phyloP scores from a whole-genome alignment of 2,329 filamentous ascomycete species.

The Fusarium piperis region DNA sequence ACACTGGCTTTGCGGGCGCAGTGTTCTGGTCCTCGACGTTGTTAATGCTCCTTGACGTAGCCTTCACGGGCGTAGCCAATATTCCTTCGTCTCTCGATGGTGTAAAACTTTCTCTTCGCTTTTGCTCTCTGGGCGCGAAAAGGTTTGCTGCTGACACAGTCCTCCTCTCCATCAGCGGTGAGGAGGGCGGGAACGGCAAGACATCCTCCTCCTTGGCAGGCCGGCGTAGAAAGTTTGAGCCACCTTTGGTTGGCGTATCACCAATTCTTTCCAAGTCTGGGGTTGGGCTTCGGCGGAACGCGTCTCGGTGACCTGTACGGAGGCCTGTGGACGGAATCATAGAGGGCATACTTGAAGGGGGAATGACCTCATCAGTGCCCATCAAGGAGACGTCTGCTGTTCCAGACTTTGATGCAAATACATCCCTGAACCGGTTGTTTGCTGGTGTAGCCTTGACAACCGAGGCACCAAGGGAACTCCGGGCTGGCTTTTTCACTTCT shows the following conservation, averaged over 20 bases:
- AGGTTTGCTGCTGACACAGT: conserved; percentile 19
- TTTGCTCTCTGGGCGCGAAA: conserved; percentile 23
- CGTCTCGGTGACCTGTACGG: conserved; percentile 44
- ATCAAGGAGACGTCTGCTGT: conserved; percentile 32
- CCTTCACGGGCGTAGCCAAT: conserved; percentile 53
- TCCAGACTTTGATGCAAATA: conserved; percentile 49
- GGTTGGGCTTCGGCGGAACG: conserved; percentile 44
- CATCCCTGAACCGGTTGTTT: conserved; percentile 64
- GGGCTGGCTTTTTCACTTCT: conserved; percentile 64
- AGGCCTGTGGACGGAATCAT: conserved; percentile 55
- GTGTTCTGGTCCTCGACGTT: conserved; percentile 13
- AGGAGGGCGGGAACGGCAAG: conserved; percentile 48
- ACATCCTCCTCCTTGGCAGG: conserved; percentile 37
- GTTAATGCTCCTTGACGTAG: conserved; percentile 31
- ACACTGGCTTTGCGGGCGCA: conserved; percentile 45
- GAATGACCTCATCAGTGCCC: conserved; percentile 45
- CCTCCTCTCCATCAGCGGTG: conserved; percentile 46
- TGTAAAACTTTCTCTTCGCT: conserved; percentile 29
- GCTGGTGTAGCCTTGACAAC: conserved; percentile 68
- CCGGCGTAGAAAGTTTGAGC: conserved; percentile 44
- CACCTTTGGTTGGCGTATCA: conserved; percentile 44
- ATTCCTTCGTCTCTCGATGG: conserved; percentile 34
- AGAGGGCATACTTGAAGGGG: conserved; percentile 51
- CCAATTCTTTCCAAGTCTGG: conserved; percentile 44
- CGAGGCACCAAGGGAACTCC: conserved; percentile 49